A percentile compares a stretch with the other conserved stretches of the same genome.
These are phyloP conservation scores for Phaeosphaeriaceae sp. DNA, from an alignment of 2,329 filamentous ascomycete species.

Conservation along the genomic window DNA sequence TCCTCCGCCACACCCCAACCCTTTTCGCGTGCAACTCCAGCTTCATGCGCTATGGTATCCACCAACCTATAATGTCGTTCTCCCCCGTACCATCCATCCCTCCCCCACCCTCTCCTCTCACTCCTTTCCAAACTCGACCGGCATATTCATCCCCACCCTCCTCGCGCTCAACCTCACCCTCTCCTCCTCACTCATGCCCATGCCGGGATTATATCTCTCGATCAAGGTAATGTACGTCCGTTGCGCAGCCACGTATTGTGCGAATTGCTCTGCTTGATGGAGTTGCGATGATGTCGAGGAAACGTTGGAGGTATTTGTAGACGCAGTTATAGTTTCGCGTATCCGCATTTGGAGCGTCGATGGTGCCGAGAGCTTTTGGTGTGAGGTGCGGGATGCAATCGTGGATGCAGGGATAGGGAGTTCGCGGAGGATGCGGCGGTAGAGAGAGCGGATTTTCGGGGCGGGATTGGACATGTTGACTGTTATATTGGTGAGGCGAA, in stretches of 20 bases:
- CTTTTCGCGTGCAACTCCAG: too few species aligned
- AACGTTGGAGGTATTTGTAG: constrained; percentile 6
- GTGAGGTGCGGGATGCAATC: constrained; percentile 25
- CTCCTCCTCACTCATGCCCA: constrained; percentile 86
- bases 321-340: constrained; percentile 66
- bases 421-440: constrained; percentile 88
- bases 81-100: too few species aligned
- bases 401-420: constrained; percentile 72
- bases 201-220: constrained; percentile 92
- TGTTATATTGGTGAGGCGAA: too few species aligned
- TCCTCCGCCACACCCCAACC: too few species aligned
- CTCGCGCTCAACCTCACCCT: constrained; percentile 81
- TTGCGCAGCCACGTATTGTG: constrained; percentile 85
- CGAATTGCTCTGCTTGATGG: constrained; percentile 75
- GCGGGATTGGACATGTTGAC: constrained; percentile 48
- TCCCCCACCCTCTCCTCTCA: background rate
- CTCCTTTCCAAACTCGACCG: constrained; percentile 61
- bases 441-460: constrained; percentile 73
- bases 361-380: constrained; percentile 58
- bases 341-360: constrained; percentile 75
- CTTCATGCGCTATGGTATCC: too few species aligned
- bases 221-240: constrained; percentile 79
- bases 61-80: too few species aligned
- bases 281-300: constrained; percentile 29
- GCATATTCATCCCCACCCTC: constrained; percentile 89